Evolutionary conservation across 768 basidiomycete genomes (phyloP), one percentile per base, ranked within the genome.

Genomic region (Tephrocybe sp.): DNA sequence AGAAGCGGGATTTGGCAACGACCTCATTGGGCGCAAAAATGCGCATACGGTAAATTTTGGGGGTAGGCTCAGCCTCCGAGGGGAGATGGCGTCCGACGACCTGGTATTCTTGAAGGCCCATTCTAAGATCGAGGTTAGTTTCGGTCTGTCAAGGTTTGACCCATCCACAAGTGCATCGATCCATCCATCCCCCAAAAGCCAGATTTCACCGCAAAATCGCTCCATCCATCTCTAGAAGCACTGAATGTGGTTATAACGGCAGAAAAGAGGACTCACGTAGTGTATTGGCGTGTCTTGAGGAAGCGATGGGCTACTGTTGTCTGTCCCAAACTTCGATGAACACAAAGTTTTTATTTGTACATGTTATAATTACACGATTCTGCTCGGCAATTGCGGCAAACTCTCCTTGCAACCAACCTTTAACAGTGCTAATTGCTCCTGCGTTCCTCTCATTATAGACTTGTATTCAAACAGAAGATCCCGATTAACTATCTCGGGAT

Each of bases 21-120:
- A 98, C 94, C 57, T 97, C 92, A 70, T 98, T 98, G 59, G 93
- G 92, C 59, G 97, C 94, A 68, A 98, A 99, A 67, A 98, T 97
- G 72, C 96, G 89, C 96, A 98, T 98, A 64, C 96, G 89, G 82
- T 91, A 98, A 73, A 98, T 95, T 84, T 98, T 98, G 55, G 97
- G 97, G 54, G 81, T 90, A 49, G 92, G 92, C 59, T 97, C 91
- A 57, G 80, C 69, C 77, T 93, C 92, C 48, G 93, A 94, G 66
- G 97, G 96, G 63, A 98, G 77, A 72, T 97, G 95, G 68, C 96
- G 92, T 60, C 97, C 97, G 60, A 99, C 88, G 72, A 98, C 89
- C 75, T 97, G 94, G 79, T 78, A 98, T 82, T 99, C 96, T 64
- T 80, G 77, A 67, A 92, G 76, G 71, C 80, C 79, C 89, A 90